Evolutionary conservation across 2,329 filamentous ascomycete genomes (phyloP), one percentile per base, ranked within the genome.

Genomic region (Pseudocercospora ulei): DNA sequence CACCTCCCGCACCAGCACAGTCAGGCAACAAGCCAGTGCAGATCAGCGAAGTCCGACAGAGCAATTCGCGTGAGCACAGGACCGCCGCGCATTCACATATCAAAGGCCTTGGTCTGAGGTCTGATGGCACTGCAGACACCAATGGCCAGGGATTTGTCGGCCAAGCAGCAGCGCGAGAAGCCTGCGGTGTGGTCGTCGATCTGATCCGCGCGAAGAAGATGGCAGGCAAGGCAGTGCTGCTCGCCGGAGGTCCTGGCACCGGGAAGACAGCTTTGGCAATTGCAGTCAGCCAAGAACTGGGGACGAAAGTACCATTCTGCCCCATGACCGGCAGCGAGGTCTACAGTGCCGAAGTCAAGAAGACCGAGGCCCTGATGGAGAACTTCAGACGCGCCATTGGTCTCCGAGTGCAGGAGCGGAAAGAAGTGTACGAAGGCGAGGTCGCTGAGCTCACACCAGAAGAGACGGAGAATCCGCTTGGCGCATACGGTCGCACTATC

Each of bases 281-380:
- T 45, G 90, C 90, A 33, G 84, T 98, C 53, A 93, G 85, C 63
- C 90, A 96, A 66, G 90, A 98, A 64, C 72, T 98, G 50, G 90
- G 90, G 53, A 95, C 87, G 34, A 96, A 95, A 69, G 93, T 98
- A 41, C 90, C 90, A 4, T 98, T 98, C 62, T 95, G 90, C 64
- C 87, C 88, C 24, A 96, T 98, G 59, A 90, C 95, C 37, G 90
- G 87, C 54, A 95, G 87, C 69, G 90, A 98, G 65, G 82, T 98
- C 56, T 98, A 95, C 68, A 94, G 85, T 53, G 81, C 88, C 29
- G 90, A 98, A 65, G 87, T 98, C 49, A 98, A 98, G 76, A 98
- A 98, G 76, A 98, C 90, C 34, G 90, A 98, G 65, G 82, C 93
- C 51, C 69, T 98, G 60, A 96, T 96, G 90, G 90, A 98, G 72